phyloP scores from a whole-genome alignment of 2,329 filamentous ascomycete genomes.

The Xylariaceae sp. region DNA sequence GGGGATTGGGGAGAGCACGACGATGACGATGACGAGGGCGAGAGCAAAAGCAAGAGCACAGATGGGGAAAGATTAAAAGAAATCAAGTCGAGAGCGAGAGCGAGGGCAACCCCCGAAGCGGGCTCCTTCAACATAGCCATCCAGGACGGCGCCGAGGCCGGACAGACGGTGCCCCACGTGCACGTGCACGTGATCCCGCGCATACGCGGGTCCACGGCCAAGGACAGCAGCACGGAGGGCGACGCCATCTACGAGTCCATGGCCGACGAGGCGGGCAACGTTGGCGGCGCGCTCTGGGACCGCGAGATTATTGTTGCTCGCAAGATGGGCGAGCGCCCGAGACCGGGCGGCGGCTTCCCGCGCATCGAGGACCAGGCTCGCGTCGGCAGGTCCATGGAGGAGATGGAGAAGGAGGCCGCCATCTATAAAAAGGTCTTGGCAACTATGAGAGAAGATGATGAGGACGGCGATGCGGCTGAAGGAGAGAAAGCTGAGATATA shows the following conservation, averaged over 20 bases:
- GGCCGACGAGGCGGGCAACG: constrained; percentile 78
- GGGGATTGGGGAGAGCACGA: neutral
- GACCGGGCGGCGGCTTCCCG: constrained; percentile 55
- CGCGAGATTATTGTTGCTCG: constrained; percentile 9
- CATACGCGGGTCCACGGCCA: constrained; percentile 28
- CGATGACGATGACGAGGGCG: neutral
- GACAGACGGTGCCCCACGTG: constrained; percentile 89
- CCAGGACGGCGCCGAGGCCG: constrained; percentile 86
- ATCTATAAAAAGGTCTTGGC: constrained; percentile 51
- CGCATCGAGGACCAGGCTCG: constrained; percentile 67
- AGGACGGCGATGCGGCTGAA: too few relatives aligned
- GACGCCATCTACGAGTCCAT: constrained; percentile 68
- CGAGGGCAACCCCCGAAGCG: constrained; percentile 37
- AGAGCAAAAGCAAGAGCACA: too few relatives aligned
- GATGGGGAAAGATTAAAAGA: too few relatives aligned
- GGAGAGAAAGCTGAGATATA: too few relatives aligned
- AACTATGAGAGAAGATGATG: constrained; percentile 35
- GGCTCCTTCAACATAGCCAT: constrained; percentile 87
- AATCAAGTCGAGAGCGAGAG: too few relatives aligned
- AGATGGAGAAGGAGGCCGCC: constrained; percentile 75
- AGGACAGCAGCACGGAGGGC: constrained; percentile 21
- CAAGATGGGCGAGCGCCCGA: constrained; percentile 36
- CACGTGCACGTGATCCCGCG: constrained; percentile 63
- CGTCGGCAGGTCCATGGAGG: constrained; percentile 59
- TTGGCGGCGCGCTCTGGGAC: constrained; percentile 58